Conservation (phyloP, 2,329 filamentous ascomycete genomes). For the Colletotrichum acutatum region DNA sequence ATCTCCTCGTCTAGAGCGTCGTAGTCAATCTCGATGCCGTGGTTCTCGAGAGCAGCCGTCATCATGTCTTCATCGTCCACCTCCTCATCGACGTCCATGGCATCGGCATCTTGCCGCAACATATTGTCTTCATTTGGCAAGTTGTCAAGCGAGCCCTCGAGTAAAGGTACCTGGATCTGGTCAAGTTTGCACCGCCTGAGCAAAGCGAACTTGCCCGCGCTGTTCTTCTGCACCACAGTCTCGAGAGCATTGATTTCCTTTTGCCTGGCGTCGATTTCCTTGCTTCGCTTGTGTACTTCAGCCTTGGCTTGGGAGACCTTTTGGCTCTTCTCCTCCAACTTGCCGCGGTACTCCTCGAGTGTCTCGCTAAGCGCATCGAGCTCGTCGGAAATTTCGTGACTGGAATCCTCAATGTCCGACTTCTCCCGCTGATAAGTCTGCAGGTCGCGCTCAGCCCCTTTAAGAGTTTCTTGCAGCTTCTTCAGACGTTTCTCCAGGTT, state of each 20-base stretch:
- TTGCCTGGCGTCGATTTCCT: slow-evolving; percentile 78
- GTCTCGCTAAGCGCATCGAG: slow-evolving; percentile 80
- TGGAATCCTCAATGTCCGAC: slow-evolving; percentile 76
- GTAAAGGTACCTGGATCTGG: slow-evolving; percentile 87
- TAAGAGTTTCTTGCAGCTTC: slow-evolving; percentile 72
- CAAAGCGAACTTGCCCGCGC: slow-evolving; percentile 83
- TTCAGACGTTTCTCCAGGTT: slow-evolving; percentile 76
- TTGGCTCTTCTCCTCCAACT: slow-evolving; percentile 76
- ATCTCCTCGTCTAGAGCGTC: slow-evolving; percentile 83
- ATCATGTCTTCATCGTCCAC: slow-evolving; percentile 70
- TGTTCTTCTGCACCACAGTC: slow-evolving; percentile 86
- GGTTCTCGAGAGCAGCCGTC: slow-evolving; percentile 80
- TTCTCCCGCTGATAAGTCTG: slow-evolving; percentile 78
- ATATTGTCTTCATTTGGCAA: slow-evolving; percentile 89
- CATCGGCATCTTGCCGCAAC: slow-evolving; percentile 81
- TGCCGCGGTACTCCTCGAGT: slow-evolving; percentile 74
- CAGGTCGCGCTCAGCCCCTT: slow-evolving; percentile 76
- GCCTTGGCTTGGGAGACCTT: slow-evolving; percentile 81
- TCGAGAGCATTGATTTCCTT: slow-evolving; percentile 85
- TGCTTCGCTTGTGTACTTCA: slow-evolving; percentile 85
- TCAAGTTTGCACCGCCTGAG: slow-evolving; percentile 93
- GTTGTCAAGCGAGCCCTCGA: slow-evolving; percentile 80
- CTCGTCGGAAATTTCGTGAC: slow-evolving; percentile 79
- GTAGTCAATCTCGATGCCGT: slow-evolving; percentile 93
- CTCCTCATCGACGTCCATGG: slow-evolving; percentile 88